phyloP scores from a whole-genome alignment of 2,329 filamentous ascomycete genomes.

The Penicillium sp. region DNA sequence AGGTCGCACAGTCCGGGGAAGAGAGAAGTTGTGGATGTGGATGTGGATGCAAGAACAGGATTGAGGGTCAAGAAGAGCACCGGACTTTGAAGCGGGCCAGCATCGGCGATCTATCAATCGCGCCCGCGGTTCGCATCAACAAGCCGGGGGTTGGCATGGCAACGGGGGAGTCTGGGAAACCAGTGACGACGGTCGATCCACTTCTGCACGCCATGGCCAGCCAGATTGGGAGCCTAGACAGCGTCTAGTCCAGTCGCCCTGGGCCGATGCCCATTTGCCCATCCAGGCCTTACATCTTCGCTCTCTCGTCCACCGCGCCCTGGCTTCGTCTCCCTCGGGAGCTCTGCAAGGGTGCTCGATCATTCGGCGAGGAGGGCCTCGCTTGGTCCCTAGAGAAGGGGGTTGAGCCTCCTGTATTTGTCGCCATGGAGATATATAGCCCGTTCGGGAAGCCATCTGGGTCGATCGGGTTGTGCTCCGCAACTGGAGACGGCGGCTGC shows the following conservation, averaged over 20 bases:
- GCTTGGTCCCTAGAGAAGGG: constrained; percentile 4
- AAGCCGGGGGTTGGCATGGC: constrained; percentile 40
- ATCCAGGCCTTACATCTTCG: constrained; percentile 12
- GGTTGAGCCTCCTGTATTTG: constrained; percentile 10
- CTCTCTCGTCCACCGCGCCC: constrained; percentile 8
- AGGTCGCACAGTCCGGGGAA: constrained; percentile 10
- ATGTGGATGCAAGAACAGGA: constrained; percentile 17
- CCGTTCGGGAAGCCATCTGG: constrained; percentile 11
- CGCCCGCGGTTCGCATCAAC: constrained; percentile 40
- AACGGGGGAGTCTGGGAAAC: constrained; percentile 38
- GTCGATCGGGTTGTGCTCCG: constrained; percentile 11
- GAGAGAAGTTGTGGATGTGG: constrained; percentile 11
- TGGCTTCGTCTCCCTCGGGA: constrained; percentile 8
- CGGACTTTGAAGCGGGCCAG: constrained; percentile 29
- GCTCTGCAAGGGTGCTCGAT: constrained; percentile 21
- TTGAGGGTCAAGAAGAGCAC: constrained; percentile 28
- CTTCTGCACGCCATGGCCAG: no score
- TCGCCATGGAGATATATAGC: constrained; percentile 23
- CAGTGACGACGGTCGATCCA: constrained; percentile 24
- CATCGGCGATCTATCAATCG: constrained; percentile 34
- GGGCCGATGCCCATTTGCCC: no score
- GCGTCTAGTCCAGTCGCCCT: no score
- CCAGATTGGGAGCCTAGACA: no score
- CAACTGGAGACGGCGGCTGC: neutral
- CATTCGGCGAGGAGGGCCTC: constrained; percentile 16